Evolutionary conservation across 2,329 filamentous ascomycete genomes (phyloP).

Genomic region (Chrysoporthe deuterocubensis): DNA sequence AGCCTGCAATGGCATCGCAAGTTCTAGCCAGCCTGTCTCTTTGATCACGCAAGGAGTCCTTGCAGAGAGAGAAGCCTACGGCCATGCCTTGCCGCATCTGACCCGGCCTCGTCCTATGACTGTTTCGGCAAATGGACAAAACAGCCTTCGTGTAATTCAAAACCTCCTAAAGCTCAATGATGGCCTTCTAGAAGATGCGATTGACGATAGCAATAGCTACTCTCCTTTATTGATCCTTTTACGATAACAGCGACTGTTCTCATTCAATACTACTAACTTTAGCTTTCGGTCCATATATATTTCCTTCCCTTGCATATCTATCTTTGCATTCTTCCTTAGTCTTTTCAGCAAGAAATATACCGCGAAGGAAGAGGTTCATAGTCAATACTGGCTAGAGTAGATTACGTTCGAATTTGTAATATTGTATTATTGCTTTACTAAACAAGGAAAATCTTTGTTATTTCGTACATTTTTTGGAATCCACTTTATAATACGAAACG

Average conservation of each 20-base stretch:
- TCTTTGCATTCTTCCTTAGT: too few species aligned
- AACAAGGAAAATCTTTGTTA: too few species aligned
- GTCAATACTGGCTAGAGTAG: too few species aligned
- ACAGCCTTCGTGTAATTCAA: conserved; percentile 14
- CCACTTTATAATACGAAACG: too few species aligned
- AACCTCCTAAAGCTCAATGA: conserved; percentile 24
- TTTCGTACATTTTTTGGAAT: too few species aligned
- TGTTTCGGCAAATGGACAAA: background rate
- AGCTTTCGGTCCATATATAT: too few species aligned
- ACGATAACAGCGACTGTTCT: conserved; percentile 7
- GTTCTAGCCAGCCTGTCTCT: conserved; percentile 20
- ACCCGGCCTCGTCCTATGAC: conserved; percentile 20
- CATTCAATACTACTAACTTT: conserved; percentile 11
- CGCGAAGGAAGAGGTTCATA: too few species aligned
- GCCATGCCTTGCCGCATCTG: conserved; percentile 22
- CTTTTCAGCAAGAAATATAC: too few species aligned
- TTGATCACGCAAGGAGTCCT: conserved; percentile 23
- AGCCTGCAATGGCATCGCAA: conserved; percentile 17
- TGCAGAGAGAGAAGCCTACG: conserved; percentile 15
- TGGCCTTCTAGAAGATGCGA: conserved; percentile 23
- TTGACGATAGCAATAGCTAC: conserved; percentile 21
- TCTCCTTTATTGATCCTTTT: background rate
- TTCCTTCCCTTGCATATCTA: too few species aligned
- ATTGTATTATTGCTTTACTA: too few species aligned
- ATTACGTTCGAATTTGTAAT: too few species aligned